phyloP scores from a whole-genome alignment of 2,329 filamentous ascomycete species.

The Phyllosticta paracitricarpa region DNA sequence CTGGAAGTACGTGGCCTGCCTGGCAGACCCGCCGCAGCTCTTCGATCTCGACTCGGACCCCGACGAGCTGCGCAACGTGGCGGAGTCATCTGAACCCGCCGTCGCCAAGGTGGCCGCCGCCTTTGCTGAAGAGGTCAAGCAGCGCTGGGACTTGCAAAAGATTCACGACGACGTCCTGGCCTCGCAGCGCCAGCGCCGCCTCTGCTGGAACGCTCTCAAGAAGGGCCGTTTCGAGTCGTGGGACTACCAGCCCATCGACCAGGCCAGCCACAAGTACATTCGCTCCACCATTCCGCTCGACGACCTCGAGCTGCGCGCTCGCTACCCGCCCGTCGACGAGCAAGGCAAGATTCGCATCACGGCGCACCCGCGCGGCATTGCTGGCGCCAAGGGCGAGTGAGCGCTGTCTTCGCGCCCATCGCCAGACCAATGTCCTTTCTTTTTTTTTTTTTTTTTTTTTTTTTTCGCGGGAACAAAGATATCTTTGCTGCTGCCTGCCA shows the following conservation, averaged over 20 bases:
- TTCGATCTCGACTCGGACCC: constrained; percentile 72
- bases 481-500: not conserved
- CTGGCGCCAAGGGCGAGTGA: constrained; percentile 26
- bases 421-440: not conserved
- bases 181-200: constrained; percentile 67
- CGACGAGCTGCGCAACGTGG: constrained; percentile 65
- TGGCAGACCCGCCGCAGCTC: constrained; percentile 73
- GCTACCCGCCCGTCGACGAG: constrained; percentile 52
- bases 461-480: not conserved
- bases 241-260: constrained; percentile 71
- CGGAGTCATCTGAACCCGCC: constrained; percentile 29
- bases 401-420: not conserved
- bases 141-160: constrained; percentile 69
- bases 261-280: constrained; percentile 68
- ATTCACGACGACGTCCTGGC: constrained; percentile 66
- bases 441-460: no score
- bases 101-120: constrained; percentile 38
- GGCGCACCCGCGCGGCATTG: constrained; percentile 24
- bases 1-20: constrained; percentile 87
- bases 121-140: constrained; percentile 63
- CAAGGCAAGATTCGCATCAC: constrained; percentile 28
- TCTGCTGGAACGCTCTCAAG: constrained; percentile 73
- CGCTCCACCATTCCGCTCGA: constrained; percentile 73
- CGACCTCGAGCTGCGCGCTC: constrained; percentile 65
- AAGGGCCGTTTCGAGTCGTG: constrained; percentile 68